A percentile compares a stretch with the other conserved stretches of the same genome.
These are phyloP conservation scores for Silene coronaria DNA, from an alignment of 179 eudicot species.

Conservation along the genomic window DNA sequence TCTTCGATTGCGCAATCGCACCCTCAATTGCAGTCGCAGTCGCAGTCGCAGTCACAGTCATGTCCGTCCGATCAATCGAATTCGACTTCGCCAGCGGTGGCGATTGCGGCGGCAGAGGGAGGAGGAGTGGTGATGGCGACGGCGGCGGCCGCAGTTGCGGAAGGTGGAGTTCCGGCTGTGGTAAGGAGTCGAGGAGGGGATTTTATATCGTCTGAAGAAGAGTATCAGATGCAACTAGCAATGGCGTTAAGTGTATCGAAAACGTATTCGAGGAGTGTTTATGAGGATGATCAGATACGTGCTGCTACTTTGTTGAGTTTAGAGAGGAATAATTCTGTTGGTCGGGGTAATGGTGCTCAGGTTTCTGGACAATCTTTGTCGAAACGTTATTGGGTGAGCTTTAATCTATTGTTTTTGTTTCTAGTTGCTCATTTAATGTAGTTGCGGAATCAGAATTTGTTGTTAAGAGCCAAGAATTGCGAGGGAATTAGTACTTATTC, in stretches of 20 bases:
- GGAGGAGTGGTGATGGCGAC: constrained; percentile 6
- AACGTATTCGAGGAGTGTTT: constrained; percentile 39
- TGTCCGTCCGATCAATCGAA: constrained; percentile 12
- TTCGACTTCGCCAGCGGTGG: neutral
- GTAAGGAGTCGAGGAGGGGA: constrained; percentile 40
- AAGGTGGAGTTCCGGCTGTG: neutral
- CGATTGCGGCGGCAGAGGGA: neutral
- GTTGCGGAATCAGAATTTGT: too few relatives aligned
- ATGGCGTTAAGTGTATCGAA: constrained; percentile 89
- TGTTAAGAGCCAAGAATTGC: too few relatives aligned
- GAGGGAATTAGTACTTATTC: neutral
- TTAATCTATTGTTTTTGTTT: too few relatives aligned
- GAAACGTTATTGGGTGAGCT: constrained; percentile 80
- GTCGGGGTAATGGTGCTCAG: constrained; percentile 23
- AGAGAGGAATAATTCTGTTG: constrained; percentile 30
- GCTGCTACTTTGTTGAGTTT: constrained; percentile 49
- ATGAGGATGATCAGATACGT: constrained; percentile 60
- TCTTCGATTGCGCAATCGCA: constrained; percentile 1
- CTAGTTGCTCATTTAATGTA: too few relatives aligned
- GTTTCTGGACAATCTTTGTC: constrained; percentile 59
- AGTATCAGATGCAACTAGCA: constrained; percentile 90
- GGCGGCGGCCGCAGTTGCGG: constrained; percentile 3
- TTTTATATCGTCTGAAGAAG: constrained; percentile 73
- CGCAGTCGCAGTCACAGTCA: constrained; percentile 11
- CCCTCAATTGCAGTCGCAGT: constrained; percentile 11